These are phyloP conservation scores for Conringia planisiliqua DNA, from an alignment of 345 rosid species.

Conservation along the genomic window DNA sequence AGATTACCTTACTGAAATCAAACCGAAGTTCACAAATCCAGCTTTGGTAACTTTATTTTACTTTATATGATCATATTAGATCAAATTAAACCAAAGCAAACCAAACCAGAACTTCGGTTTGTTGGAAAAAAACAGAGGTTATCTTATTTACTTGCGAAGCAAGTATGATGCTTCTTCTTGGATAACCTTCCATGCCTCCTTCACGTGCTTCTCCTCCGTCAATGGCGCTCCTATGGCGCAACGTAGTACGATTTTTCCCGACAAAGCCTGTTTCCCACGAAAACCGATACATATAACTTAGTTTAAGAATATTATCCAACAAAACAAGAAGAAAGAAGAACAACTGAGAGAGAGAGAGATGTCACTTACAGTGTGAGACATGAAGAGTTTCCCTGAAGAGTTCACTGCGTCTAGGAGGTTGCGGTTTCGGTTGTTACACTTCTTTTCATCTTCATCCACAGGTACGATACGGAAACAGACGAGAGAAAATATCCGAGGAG, in stretches of 20 bases:
- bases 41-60: background rate
- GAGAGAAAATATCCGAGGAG: conserved; percentile 68
- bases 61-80: background rate
- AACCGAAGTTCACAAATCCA: background rate
- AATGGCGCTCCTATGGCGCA: conserved; percentile 86
- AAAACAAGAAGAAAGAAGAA: conserved; percentile 1
- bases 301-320: background rate
- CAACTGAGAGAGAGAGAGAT: background rate
- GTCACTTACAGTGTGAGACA: conserved; percentile 73
- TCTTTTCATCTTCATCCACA: conserved; percentile 30
- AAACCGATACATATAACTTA: background rate
- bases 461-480: conserved; percentile 72
- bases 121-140: background rate
- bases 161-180: conserved; percentile 61
- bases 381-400: conserved; percentile 69
- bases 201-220: conserved; percentile 82
- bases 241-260: conserved; percentile 56
- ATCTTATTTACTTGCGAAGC: conserved; percentile 25
- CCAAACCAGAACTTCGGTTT: conserved; percentile 1
- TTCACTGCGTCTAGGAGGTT: conserved; percentile 71
- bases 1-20: background rate
- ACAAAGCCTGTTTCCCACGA: conserved; percentile 50
- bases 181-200: conserved; percentile 70
- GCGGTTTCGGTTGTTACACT: conserved; percentile 52
- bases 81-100: conserved; percentile 2